These are phyloP conservation scores for Salvia hispanica DNA, from an alignment of 257 asterid genomes.

Conservation along the genomic window DNA sequence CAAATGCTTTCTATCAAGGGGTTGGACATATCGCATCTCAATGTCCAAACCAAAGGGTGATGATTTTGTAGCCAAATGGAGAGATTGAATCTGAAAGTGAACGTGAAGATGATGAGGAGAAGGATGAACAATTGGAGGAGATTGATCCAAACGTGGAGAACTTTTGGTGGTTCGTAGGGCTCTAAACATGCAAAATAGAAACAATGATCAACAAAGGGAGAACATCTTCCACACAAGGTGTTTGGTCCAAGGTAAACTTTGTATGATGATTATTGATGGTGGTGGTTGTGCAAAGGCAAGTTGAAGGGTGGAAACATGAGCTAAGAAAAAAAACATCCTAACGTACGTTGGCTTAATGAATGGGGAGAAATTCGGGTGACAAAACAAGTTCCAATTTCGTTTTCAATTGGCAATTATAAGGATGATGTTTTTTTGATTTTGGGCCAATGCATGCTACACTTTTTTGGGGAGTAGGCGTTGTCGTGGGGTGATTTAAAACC, in stretches of 20 bases:
- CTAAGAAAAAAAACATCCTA: neutral
- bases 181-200: neutral
- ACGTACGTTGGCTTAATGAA: neutral
- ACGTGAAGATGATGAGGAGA: neutral
- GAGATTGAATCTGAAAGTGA: neutral
- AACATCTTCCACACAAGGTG: neutral
- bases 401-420: too few species aligned
- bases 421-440: too few species aligned
- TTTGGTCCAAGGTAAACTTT: neutral
- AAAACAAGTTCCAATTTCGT: too few species aligned
- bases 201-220: neutral
- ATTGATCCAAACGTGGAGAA: neutral
- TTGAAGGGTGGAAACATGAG: slow-evolving; percentile 5
- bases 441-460: too few species aligned
- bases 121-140: neutral
- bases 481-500: too few species aligned
- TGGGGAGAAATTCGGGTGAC: too few species aligned
- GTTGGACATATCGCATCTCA: neutral
- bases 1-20: neutral
- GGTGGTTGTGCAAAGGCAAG: neutral
- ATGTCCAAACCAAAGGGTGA: neutral
- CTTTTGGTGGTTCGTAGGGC: neutral
- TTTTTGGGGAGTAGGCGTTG: too few species aligned
- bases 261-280: neutral
- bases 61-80: neutral